Percentiles rank a stretch among this genome's conserved stretches.
Evolutionary conservation across 164 flowering plant species (phyloP).

Genomic region (Cinnamomum chago): DNA sequence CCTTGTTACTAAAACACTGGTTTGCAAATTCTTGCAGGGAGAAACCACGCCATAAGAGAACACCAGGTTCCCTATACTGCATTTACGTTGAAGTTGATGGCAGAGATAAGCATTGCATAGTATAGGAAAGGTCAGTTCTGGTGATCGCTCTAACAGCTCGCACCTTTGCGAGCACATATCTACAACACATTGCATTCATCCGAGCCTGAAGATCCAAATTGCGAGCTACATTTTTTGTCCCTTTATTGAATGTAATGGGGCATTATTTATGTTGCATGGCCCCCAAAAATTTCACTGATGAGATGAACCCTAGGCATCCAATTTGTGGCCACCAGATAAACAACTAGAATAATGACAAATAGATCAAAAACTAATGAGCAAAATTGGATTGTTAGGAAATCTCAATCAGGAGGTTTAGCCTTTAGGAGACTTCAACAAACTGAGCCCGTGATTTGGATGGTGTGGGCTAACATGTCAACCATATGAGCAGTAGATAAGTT

Average conservation of each 20-base stretch:
- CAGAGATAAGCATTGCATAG: not conserved
- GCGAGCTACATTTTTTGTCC: not conserved
- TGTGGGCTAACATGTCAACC: not conserved
- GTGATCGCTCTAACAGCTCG: not conserved
- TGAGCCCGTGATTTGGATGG: not conserved
- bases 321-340: not conserved
- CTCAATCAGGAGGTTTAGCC: not conserved
- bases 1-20: constrained; percentile 75
- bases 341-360: not conserved
- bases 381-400: not conserved
- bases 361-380: too few species aligned
- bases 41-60: constrained; percentile 89
- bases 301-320: not conserved
- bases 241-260: too few species aligned
- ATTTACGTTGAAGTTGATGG: constrained; percentile 8
- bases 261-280: too few species aligned
- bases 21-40: constrained; percentile 75
- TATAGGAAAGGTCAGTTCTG: not conserved
- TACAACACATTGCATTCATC: not conserved
- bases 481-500: not conserved
- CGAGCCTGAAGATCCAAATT: not conserved
- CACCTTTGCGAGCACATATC: not conserved
- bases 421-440: not conserved
- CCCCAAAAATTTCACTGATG: not conserved
- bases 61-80: constrained; percentile 93